Evolutionary conservation across 805 yeast species (phyloP).

Genomic region (Candida chauliodis): DNA sequence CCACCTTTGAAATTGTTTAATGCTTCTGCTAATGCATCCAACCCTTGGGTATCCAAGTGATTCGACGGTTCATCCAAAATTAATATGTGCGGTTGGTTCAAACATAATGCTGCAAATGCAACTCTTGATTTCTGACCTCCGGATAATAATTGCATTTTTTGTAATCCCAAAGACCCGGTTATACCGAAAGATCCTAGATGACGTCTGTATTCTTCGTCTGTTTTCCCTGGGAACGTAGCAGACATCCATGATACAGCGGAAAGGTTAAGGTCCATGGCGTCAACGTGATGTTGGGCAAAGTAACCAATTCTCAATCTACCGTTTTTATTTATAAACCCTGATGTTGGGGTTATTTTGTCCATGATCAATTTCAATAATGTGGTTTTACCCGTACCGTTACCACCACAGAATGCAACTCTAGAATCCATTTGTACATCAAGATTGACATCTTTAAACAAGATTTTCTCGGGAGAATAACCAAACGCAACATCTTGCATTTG

Average conservation of each 20-base stretch:
- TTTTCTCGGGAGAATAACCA: conserved; percentile 67
- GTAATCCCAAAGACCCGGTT: conserved; percentile 89
- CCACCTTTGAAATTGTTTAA: conserved; percentile 89
- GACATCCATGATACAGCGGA: conserved; percentile 97
- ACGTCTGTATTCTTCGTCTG: conserved; percentile 95
- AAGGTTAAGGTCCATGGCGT: conserved; percentile 82
- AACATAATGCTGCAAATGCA: conserved; percentile 93
- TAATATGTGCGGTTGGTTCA: conserved; percentile 85
- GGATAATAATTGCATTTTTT: conserved; percentile 82
- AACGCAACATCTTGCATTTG: conserved; percentile 84
- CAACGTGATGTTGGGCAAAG: conserved; percentile 98
- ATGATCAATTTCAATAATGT: conserved; percentile 83
- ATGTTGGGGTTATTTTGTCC: conserved; percentile 69
- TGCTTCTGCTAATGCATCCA: conserved; percentile 93
- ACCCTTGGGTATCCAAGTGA: conserved; percentile 96
- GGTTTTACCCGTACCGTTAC: conserved; percentile 99
- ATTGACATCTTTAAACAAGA: conserved; percentile 74
- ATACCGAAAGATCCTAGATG: conserved; percentile 97
- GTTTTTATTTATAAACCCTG: conserved; percentile 77
- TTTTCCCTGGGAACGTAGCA: conserved; percentile 81
- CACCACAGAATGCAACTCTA: conserved; percentile 95
- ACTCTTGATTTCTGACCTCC: conserved; percentile 99
- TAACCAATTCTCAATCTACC: conserved; percentile 90
- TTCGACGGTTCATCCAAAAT: conserved; percentile 97
- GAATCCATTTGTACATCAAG: conserved; percentile 91